Percentiles rank a stretch among this genome's conserved stretches.
These are phyloP conservation scores for Petasospora fabianii DNA, from an alignment of 1,139 yeast genomes.

Conservation along the genomic window DNA sequence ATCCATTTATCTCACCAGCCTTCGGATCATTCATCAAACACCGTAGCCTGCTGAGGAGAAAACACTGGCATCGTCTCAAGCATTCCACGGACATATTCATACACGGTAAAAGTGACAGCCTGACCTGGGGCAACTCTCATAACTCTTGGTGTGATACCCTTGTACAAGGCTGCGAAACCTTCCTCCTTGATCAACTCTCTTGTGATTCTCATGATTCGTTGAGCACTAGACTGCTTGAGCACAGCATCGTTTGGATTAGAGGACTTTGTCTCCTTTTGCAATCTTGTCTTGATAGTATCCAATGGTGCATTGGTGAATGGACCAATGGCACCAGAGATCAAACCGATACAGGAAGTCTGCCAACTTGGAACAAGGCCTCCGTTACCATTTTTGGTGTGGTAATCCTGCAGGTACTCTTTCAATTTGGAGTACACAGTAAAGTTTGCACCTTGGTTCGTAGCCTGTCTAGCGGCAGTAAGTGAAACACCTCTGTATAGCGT, in stretches of 20 bases:
- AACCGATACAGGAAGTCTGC: constrained; percentile 91
- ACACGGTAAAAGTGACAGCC: constrained; percentile 96
- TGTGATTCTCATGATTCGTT: constrained; percentile 79
- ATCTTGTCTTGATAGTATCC: constrained; percentile 94
- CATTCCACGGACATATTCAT: constrained; percentile 77
- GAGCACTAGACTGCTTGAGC: constrained; percentile 34
- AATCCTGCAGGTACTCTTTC: constrained; percentile 64
- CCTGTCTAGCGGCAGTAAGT: constrained; percentile 95
- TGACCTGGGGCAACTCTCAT: constrained; percentile 99
- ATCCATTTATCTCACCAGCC: too few species aligned
- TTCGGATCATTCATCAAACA: constrained; percentile 30
- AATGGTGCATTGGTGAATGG: constrained; percentile 97
- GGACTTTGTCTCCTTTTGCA: constrained; percentile 79
- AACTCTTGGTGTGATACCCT: constrained; percentile 97
- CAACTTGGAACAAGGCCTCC: constrained; percentile 65
- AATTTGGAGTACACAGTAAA: constrained; percentile 91
- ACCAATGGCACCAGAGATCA: constrained; percentile 93
- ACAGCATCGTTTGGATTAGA: constrained; percentile 54
- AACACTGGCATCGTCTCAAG: constrained; percentile 49
- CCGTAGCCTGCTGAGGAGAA: constrained; percentile 25
- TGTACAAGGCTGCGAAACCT: constrained; percentile 82
- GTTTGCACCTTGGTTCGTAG: constrained; percentile 97
- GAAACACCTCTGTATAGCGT: constrained; percentile 94
- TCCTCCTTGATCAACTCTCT: constrained; percentile 81
- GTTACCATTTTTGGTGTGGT: constrained; percentile 48